Base-by-base conservation (phyloP, 768 basidiomycete species). In the Tricholoma matsutake region DNA sequence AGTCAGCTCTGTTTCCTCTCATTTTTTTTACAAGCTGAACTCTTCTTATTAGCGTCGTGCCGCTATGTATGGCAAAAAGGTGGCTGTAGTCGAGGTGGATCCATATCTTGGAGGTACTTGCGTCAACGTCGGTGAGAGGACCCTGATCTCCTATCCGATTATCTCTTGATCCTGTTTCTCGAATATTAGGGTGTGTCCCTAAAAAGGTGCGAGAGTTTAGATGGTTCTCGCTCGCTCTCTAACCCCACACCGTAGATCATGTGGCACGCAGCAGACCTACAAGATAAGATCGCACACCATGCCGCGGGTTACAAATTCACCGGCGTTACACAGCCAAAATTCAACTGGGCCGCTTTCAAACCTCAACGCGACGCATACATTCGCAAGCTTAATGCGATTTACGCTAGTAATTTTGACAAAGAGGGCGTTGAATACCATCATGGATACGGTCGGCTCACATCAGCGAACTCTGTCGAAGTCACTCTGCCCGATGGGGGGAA, bases 291-390 rank as follows among this genome's bases (percentile, higher is more conserved):
- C 34, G 79, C 81, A 28, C 84, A 91, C 65, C 92, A 95, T 60
- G 80, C 83, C 14, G 71, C 81, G n/a, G 87, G 84, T 16, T 93
- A 91, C 74, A 83, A 88, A 56, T 88, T 91, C 69, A 81, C 82
- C 61, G 88, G 87, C 47, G 64, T 85, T 57, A 72, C 76, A 49
- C 66, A 79, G 28, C 80, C 85, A 57, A 81, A 85, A 68, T 96
- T 98, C 72, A 82, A 92, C 78, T 99, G 97, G 97, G 81, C 82
- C 8, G 75, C 86, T 1, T 91, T 99, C 81, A 98, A 98, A 74
- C 84, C 87, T 29, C 92, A 96, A 74, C 89, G 97, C 43, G 97
- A 99, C 75, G 95, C 92, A 53, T 98, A 98, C 75, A 96, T 99
- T 70, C 84, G 83, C 66, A 83, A 82, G 56, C 80, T 98, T 54